Percentiles rank a stretch among this genome's conserved stretches.
These are phyloP conservation scores for Durusdinium trenchii DNA, from an alignment of 73 alveolate species.

Conservation along the genomic window DNA sequence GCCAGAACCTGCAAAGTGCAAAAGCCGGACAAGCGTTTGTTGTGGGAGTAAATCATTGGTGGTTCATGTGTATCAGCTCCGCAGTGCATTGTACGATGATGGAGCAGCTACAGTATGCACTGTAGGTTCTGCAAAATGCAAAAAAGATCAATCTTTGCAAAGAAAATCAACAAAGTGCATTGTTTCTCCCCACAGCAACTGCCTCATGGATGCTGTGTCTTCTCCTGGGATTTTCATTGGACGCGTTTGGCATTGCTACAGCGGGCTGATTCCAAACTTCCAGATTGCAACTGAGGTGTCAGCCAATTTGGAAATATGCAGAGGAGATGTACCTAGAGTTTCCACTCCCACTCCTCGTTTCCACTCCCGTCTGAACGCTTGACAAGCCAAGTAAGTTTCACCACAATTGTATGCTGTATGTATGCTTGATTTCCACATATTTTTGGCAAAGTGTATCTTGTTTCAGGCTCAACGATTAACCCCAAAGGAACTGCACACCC, in stretches of 20 bases:
- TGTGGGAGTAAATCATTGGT: too few species aligned
- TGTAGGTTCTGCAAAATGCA: not conserved
- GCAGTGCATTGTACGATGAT: not conserved
- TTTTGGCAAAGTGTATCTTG: too few species aligned
- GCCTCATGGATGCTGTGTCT: slow-evolving; percentile 36
- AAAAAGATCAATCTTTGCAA: not conserved
- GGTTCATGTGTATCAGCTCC: not conserved
- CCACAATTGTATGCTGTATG: too few species aligned
- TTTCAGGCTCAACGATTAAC: not conserved
- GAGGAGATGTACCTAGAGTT: slow-evolving; percentile 46
- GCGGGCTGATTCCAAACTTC: not conserved
- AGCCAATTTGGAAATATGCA: slow-evolving; percentile 35
- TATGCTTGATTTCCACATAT: too few species aligned
- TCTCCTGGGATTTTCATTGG: not conserved
- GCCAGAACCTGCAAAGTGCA: slow-evolving; percentile 51
- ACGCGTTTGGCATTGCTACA: not conserved
- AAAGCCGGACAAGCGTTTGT: not conserved
- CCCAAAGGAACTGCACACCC: not conserved
- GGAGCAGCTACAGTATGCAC: not conserved
- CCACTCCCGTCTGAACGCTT: too few species aligned
- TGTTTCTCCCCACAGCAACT: not conserved
- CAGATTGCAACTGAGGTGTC: not conserved
- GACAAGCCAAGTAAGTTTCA: too few species aligned
- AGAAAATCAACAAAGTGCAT: not conserved
- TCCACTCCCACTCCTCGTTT: not conserved